Evolutionary conservation across 768 basidiomycete genomes (phyloP).

Genomic region (Hygrocybe coccinea): DNA sequence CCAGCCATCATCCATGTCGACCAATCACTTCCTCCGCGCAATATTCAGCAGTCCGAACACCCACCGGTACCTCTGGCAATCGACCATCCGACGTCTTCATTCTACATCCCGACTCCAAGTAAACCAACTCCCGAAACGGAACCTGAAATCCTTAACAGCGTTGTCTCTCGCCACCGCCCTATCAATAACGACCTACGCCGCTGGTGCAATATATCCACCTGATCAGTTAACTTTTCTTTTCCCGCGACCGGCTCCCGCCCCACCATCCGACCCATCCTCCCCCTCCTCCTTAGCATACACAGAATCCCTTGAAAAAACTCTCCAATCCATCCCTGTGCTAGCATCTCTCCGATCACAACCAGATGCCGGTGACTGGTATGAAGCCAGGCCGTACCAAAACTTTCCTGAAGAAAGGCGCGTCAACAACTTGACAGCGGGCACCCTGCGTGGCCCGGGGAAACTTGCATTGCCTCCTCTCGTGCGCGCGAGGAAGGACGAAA

Average conservation of each 20-base stretch:
- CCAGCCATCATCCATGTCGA: not conserved
- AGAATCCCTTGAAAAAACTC: constrained; percentile 55
- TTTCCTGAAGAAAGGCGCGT: constrained; percentile 69
- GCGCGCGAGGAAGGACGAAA: constrained; percentile 69
- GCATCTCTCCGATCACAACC: constrained; percentile 39
- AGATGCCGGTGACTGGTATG: constrained; percentile 66
- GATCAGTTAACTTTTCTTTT: constrained; percentile 61
- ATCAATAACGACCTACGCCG: constrained; percentile 40
- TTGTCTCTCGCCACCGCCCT: constrained; percentile 21
- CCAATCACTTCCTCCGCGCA: not conserved
- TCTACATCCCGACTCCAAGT: not conserved
- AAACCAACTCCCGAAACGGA: not conserved
- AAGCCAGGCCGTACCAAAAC: constrained; percentile 64
- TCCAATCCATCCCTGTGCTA: constrained; percentile 65
- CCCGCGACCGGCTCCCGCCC: constrained; percentile 72
- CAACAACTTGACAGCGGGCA: constrained; percentile 80
- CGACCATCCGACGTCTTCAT: not conserved
- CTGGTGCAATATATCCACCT: constrained; percentile 71
- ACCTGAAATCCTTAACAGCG: constrained; percentile 6
- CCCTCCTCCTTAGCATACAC: constrained; percentile 55
- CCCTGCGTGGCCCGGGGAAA: constrained; percentile 82
- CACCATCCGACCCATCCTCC: constrained; percentile 49
- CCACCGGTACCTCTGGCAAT: not conserved
- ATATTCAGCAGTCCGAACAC: not conserved
- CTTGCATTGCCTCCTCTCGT: constrained; percentile 78